These are phyloP conservation scores for Dendrobium officinale DNA, from an alignment of 106 monocot genomes.

Conservation along the genomic window DNA sequence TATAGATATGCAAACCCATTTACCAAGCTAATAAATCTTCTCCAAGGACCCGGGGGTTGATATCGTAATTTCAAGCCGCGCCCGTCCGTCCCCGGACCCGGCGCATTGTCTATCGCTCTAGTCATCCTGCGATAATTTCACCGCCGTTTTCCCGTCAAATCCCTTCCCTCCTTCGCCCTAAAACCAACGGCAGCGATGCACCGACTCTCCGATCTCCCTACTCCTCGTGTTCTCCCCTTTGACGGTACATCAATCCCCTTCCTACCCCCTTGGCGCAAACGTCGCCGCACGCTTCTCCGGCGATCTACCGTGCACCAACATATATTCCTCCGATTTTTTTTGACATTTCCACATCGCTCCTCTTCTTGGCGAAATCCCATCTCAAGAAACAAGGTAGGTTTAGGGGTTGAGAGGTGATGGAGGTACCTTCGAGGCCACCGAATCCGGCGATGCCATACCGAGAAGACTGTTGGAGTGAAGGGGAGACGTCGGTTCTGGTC, in stretches of 20 bases:
- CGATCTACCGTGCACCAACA: background rate
- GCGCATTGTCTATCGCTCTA: background rate
- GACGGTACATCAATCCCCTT: background rate
- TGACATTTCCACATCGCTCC: background rate
- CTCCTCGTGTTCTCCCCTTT: background rate
- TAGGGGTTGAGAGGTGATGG: background rate
- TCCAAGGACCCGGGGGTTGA: background rate
- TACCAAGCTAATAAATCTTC: no score
- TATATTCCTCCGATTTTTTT: background rate
- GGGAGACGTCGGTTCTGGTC: constrained; percentile 68
- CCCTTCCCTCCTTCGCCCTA: background rate
- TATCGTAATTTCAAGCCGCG: background rate
- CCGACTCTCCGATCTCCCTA: constrained; percentile 2
- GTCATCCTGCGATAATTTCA: constrained; percentile 1
- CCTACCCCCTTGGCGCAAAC: constrained; percentile 1
- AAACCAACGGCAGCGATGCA: constrained; percentile 11
- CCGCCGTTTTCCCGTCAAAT: constrained; percentile 3
- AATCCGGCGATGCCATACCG: constrained; percentile 79
- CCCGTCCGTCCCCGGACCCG: constrained; percentile 5
- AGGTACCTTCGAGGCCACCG: constrained; percentile 31
- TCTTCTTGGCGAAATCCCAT: background rate
- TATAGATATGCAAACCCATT: no score
- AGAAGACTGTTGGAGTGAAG: constrained; percentile 96
- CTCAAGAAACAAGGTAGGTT: background rate
- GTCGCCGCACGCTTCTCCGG: constrained; percentile 9